Evolutionary conservation across 306 rosid species (phyloP), one percentile per base, ranked within the genome.

Genomic region (Vicia faba): DNA sequence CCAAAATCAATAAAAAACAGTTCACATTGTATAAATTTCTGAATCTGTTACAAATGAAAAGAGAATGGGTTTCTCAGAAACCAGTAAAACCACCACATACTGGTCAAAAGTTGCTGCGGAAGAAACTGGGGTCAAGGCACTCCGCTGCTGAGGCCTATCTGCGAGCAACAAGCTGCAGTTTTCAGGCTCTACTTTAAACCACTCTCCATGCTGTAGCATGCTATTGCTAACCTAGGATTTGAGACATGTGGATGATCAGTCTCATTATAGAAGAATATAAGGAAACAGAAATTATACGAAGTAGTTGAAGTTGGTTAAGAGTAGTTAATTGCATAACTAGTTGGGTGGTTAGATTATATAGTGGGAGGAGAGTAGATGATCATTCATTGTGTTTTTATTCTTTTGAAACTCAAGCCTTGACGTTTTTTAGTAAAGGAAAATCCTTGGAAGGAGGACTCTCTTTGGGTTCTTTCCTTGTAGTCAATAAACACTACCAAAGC

Each of bases 281-380:
- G 61, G 61, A 25, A 26, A 55, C 2, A 26, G 4, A 11, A 54
- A 25, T 54, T 25, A 25, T 16, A 54, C 55, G 9, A 25, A 23
- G 36, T 54, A 54, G 36, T 54, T 54, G 16, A 8, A 54, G 61
- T 54, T 54, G 61, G 18, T 54, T 54, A 55, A 26, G 38, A 55
- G 38, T 55, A 26, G 38, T 55, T 26, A 55, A 35, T 55, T 55
- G 16, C 61, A 26, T 55, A 11, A 55, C 28, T 55, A 26, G 11
- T 26, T 55, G 61, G 38, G 14, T 12, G 38, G 61, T 7, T 55
- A 55, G 38, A 35, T 12, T 55, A 55, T 10, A 26, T 55, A 26
- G 35, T 55, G 58, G 28, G 15, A 26, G 61, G 11, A 26, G 38
- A 55, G 61, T 25, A 26, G 61, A 55, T 7, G 35, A 55, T 26